Evolutionary conservation across 2,329 filamentous ascomycete genomes (phyloP), one percentile per base, ranked within the genome.

Genomic region (Oidium heveae): DNA sequence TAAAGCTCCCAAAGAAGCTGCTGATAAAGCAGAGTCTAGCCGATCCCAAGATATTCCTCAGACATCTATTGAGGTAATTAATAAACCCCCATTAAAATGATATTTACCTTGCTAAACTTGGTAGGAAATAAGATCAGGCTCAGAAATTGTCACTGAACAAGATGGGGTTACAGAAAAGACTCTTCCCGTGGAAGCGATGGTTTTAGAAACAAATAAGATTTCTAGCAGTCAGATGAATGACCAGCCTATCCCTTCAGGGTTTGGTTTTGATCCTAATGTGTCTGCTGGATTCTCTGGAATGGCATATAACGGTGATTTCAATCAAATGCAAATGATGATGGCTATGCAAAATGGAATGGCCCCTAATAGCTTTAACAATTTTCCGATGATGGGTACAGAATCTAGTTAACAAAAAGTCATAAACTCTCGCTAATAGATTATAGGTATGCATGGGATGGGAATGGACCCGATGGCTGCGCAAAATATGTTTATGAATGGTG

Each of bases 351-450:
- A 82, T 63, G 76, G 76, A 60, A 80, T 80, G 74, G 71, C 70
- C 47, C 66, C 71, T 33, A 71, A 69, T 60, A 68, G 68, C 2
- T 80, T 79, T 63, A 71, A 72, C 56, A 70, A 70, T 57, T 81
- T 81, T 63, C 74, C 82, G 54, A 86, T 89, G 79, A 94, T 95
- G 84, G 84, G 88, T 95, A 77, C 66, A 84, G 73, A 10, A 39
- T 22, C 16, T 6, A 34, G 6, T 18, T 9, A 22, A 37, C 8
- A 33, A 12, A 20, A 13, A 32, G n/a, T n/a, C n/a, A 36, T 24
- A 36, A 41, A 39, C 9, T 44, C 1, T 56, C n/a, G 15, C 50
- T n/a, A 52, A 43, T n/a, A 7, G 13, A 18, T 43, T 34, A 33
- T n/a, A 84, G 84, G 79, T 65, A 88, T 91, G 82, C 72, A 82